Base-by-base conservation (phyloP, 371 early-diverging fungal genomes). In the Choanephora cucurbitarum region DNA sequence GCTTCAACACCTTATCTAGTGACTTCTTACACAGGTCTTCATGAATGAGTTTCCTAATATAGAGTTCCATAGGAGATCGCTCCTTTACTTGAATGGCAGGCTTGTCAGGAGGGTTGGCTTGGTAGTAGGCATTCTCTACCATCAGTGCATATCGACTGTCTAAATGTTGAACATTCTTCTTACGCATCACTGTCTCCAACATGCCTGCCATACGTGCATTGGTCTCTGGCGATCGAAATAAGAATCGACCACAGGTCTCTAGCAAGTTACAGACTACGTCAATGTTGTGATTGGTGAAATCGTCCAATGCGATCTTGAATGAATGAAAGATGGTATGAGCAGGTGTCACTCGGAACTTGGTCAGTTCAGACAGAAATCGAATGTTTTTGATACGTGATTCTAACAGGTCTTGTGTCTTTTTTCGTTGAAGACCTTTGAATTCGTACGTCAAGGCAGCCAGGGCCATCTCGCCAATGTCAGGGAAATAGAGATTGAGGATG, bases 81-180 rank as follows among this genome's bases (percentile, higher is more conserved):
- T 81, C 76, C 51, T 92, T 92, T 41, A 76, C 72, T 24, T 75
- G 68, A 21, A 79, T 70, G 2, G 87, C 81, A 1, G 75, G 66
- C 28, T 75, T 71, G 42, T 89, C 91, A 0, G 91, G 93, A 5
- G 93, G 97, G 64, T 92, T 90, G 57, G 93, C 95, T 75, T 88
- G 89, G 63, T 91, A 91, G 58, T 87, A 93, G 0, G 97, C 97
- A 64, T 95, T 96, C 33, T 97, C 96, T 37, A 98, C 87, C 87
- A 98, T 90, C 49, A 94, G 58, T 6, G 80, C 62, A 37, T 91
- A 89, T 10, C 95, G 85, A 46, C 81, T 89, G 64, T 98, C 98
- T 28, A 96, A 61, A 62, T 91, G 87, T 44, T 88, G 83, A 11
- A 85, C 88, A 2, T 81, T 84, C 57, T 92, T 92, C 67, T 96